Conservation (phyloP, 2,329 filamentous ascomycete species). For the Fusarium lyarnte region DNA sequence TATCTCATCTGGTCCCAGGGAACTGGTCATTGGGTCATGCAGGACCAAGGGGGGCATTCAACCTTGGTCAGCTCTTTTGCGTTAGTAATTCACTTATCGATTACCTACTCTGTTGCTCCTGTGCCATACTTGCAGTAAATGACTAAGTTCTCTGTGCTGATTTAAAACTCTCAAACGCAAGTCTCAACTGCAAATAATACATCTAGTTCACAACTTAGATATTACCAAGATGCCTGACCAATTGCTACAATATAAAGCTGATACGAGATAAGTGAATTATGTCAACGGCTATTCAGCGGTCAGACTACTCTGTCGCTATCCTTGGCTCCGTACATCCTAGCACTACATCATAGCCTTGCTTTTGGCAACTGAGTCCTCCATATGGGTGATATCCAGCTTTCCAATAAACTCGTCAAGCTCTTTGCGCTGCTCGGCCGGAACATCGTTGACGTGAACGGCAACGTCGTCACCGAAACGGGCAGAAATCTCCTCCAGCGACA, state of each 20-base stretch:
- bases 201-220: no score
- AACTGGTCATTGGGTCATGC: not conserved
- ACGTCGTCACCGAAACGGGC: slow-evolving; percentile 57
- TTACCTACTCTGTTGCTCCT: no score
- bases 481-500: slow-evolving; percentile 55
- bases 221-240: no score
- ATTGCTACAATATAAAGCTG: no score
- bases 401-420: not conserved
- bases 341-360: not conserved
- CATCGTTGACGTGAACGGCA: slow-evolving; percentile 56
- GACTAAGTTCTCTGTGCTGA: no score
- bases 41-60: rapidly evolving
- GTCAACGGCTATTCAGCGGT: no score
- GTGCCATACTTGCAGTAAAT: no score
- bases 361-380: not conserved
- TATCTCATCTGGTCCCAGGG: not conserved
- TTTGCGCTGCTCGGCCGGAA: slow-evolving; percentile 45
- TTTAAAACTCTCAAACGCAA: no score
- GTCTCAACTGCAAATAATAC: no score
- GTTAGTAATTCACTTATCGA: no score
- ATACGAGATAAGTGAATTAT: no score
- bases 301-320: not conserved
- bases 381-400: not conserved
- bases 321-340: no score
- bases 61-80: rapidly evolving